Evolutionary conservation across 2,329 filamentous ascomycete species (phyloP).

Genomic region (Botrytis cinerea): DNA sequence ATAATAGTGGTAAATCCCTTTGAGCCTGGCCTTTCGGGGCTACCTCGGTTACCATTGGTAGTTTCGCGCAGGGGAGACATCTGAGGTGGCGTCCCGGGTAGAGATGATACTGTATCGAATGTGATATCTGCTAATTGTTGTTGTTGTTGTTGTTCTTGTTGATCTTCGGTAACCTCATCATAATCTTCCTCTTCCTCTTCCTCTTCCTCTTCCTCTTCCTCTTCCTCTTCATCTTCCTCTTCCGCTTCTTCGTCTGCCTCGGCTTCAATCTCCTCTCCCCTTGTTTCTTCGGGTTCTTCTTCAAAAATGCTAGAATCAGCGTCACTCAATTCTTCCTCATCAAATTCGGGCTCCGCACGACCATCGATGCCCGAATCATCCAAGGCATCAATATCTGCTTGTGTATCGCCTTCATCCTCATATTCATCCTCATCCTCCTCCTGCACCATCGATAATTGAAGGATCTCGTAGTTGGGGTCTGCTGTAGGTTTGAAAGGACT

Average conservation of each 20-base stretch:
- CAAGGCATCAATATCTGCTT: conserved; percentile 43
- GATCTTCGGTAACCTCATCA: conserved; percentile 32
- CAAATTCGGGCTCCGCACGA: conserved; percentile 35
- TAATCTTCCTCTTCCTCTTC: conserved; percentile 41
- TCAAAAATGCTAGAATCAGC: conserved; percentile 49
- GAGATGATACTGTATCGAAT: conserved; percentile 36
- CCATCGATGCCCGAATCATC: conserved; percentile 34
- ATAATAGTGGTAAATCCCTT: conserved; percentile 50
- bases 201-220: conserved; percentile 43
- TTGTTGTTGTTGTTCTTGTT: conserved; percentile 30
- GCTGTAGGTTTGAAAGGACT: conserved; percentile 59
- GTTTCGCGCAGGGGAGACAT: conserved; percentile 50
- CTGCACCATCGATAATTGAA: conserved; percentile 39
- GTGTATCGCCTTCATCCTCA: conserved; percentile 38
- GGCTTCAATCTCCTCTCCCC: conserved; percentile 32
- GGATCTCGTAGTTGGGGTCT: conserved; percentile 48
- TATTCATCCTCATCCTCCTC: conserved; percentile 29
- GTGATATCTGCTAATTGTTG: conserved; percentile 30
- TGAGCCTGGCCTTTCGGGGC: conserved; percentile 35
- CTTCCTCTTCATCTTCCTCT: conserved; percentile 33
- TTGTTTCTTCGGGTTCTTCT: conserved; percentile 46
- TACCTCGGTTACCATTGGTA: conserved; percentile 34
- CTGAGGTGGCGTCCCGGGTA: conserved; percentile 37
- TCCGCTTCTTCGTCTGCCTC: conserved; percentile 50
- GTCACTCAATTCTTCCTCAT: conserved; percentile 32